Base-by-base conservation (phyloP, 2,329 filamentous ascomycete species). In the Ophiostoma quercus region DNA sequence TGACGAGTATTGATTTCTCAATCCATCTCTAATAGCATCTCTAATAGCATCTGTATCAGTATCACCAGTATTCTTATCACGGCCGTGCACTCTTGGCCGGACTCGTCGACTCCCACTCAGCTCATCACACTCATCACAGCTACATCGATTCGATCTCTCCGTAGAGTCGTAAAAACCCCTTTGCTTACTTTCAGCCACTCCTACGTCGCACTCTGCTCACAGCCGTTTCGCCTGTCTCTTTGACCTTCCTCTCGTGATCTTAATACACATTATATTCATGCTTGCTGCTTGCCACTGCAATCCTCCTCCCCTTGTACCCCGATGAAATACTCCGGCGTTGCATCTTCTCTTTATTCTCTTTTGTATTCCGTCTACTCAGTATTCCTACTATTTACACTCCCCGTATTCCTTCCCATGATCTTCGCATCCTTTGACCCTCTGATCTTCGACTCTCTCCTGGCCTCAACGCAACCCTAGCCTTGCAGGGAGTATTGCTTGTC, bases 361-460 rank as follows among this genome's bases (percentile, higher is more conserved):
- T 29, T 29, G 25, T 2, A 43, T n/a, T 7, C 16, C 5, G 9
- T 25, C n/a, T 25, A 54, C n/a, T 25, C 47, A n/a, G n/a, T n/a
- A n/a, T n/a, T n/a, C n/a, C n/a, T n/a, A 54, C 5, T 54, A 22
- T 22, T n/a, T 57, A 57, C 51, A 57, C 51, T 57, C 51, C 22
- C 22, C 22, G 16, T 57, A 57, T 16, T 57, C 19, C 47, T 54
- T 14, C 47, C 19, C 51, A n/a, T 57, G 51, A 57, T 14, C 51
- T 57, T 57, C 22, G 51, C 51, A 57, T 57, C 51, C 51, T 57
- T 25, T 25, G 51, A 57, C 51, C 51, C 51, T 57, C 51, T 57
- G 51, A 29, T 57, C n/a, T 57, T 22, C 22, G 16, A 7, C 16
- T 25, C 51, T 57, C 22, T n/a, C 51, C 51, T 57, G 47, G 51